Conservation (phyloP, 2,329 filamentous ascomycete species). For the Colletotrichum magnum region DNA sequence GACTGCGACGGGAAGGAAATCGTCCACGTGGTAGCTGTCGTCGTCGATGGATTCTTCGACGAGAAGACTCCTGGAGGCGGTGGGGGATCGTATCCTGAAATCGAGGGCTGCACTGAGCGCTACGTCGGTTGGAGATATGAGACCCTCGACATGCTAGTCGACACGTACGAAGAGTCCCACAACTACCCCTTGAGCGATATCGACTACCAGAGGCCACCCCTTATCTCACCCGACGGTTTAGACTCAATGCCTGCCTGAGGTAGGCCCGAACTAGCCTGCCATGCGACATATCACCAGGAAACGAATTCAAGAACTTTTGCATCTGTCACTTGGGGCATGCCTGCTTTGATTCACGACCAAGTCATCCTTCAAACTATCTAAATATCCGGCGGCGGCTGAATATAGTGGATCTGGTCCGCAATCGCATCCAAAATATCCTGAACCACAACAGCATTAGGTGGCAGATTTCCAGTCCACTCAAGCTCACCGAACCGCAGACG, state of each 20-base stretch:
- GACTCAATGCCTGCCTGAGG: not conserved
- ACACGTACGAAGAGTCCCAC: conserved; percentile 11
- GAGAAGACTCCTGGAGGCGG: not conserved
- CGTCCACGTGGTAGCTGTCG: not conserved
- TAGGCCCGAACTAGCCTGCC: too few species aligned
- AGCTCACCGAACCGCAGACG: too few species aligned
- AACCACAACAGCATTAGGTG: not conserved
- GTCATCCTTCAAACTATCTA: not conserved
- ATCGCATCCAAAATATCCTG: not conserved
- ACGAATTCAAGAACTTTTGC: too few species aligned
- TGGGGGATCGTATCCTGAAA: not conserved
- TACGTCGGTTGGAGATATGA: conserved; percentile 26
- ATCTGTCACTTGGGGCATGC: too few species aligned
- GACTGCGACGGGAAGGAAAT: not conserved
- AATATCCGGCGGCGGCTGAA: not conserved
- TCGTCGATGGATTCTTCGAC: conserved; percentile 18
- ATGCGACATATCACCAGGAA: too few species aligned
- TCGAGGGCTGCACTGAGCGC: not conserved
- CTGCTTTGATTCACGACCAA: too few species aligned
- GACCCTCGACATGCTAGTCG: not conserved
- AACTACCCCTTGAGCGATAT: not conserved
- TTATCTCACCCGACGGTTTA: not conserved
- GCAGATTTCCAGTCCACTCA: too few species aligned
- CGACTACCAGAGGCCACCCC: conserved; percentile 18
- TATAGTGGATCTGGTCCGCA: not conserved